Evolutionary conservation across 148 eudicot species (phyloP).

Genomic region (Rhododendron ferrugineum): DNA sequence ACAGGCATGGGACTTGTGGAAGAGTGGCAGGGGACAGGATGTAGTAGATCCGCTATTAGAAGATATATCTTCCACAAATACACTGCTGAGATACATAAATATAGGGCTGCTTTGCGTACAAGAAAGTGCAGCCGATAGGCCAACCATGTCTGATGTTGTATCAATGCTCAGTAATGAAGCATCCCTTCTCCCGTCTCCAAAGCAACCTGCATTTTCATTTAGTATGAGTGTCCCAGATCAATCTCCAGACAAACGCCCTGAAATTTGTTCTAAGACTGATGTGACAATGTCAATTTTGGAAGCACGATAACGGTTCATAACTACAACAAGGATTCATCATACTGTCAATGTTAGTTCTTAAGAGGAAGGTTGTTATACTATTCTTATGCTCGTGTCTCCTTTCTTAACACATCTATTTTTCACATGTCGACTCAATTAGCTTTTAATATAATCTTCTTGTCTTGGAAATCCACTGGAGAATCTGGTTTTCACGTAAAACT

Average conservation of each 20-base stretch:
- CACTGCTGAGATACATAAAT: conserved; percentile 2
- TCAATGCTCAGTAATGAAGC: not conserved
- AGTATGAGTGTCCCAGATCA: not conserved
- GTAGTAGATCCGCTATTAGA: not conserved
- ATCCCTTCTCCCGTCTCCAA: not conserved
- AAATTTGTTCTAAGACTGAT: not conserved
- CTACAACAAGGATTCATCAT: not conserved
- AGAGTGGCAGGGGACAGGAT: not conserved
- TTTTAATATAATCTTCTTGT: not conserved
- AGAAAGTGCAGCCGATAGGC: conserved; percentile 1
- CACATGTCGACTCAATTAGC: not conserved
- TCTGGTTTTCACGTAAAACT: too few species aligned
- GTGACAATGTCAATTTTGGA: not conserved
- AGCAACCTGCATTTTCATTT: not conserved
- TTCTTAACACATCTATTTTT: not conserved
- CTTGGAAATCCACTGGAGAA: too few species aligned
- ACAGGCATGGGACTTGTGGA: not conserved
- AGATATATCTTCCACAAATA: not conserved
- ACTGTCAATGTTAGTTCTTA: not conserved
- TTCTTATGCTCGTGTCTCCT: not conserved
- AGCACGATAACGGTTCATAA: not conserved
- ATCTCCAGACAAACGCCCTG: not conserved
- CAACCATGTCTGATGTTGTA: not conserved
- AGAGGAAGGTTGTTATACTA: not conserved
- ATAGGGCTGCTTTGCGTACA: conserved; percentile 9